phyloP scores from a whole-genome alignment of 208 protist species.

The Wallacemonas sp. region DNA sequence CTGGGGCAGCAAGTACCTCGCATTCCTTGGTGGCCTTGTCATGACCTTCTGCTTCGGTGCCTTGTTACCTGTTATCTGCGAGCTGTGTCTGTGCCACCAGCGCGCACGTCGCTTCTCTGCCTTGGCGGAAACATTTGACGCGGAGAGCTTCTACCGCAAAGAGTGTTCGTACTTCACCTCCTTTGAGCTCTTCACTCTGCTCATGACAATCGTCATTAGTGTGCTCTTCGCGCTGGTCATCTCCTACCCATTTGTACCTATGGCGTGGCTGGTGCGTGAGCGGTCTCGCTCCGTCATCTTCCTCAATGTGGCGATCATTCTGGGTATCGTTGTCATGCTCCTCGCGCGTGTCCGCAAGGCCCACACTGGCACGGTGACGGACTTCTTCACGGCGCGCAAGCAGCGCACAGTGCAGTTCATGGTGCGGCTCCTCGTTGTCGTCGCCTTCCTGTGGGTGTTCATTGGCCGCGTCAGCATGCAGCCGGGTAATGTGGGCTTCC shows the following conservation, averaged over 20 bases:
- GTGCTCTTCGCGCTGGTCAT: slow-evolving; percentile 53
- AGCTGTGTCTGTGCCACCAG: slow-evolving; percentile 49
- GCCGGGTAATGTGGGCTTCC: slow-evolving; percentile 31
- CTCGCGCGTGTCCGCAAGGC: slow-evolving; percentile 27
- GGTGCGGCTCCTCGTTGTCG: slow-evolving; percentile 33
- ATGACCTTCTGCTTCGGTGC: slow-evolving; percentile 64
- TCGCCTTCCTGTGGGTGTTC: slow-evolving; percentile 37
- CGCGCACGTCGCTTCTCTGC: slow-evolving; percentile 35
- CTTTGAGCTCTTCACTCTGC: slow-evolving; percentile 43
- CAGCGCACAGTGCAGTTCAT: slow-evolving; percentile 59
- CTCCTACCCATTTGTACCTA: slow-evolving; percentile 78
- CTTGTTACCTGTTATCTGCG: slow-evolving; percentile 62
- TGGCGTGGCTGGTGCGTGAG: slow-evolving; percentile 68
- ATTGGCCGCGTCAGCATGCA: slow-evolving; percentile 35
- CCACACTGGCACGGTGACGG: slow-evolving; percentile 7
- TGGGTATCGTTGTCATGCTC: not conserved
- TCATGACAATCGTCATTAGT: slow-evolving; percentile 11
- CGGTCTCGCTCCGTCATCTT: slow-evolving; percentile 38
- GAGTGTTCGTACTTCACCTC: slow-evolving; percentile 32
- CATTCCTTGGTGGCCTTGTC: slow-evolving; percentile 52
- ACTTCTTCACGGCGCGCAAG: slow-evolving; percentile 27
- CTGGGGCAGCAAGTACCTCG: slow-evolving; percentile 50
- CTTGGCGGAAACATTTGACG: slow-evolving; percentile 19
- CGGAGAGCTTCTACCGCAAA: slow-evolving; percentile 9
- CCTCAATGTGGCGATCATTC: slow-evolving; percentile 14